phyloP scores from a whole-genome alignment of 371 early-diverging fungal genomes.

The Coemansia sp. region DNA sequence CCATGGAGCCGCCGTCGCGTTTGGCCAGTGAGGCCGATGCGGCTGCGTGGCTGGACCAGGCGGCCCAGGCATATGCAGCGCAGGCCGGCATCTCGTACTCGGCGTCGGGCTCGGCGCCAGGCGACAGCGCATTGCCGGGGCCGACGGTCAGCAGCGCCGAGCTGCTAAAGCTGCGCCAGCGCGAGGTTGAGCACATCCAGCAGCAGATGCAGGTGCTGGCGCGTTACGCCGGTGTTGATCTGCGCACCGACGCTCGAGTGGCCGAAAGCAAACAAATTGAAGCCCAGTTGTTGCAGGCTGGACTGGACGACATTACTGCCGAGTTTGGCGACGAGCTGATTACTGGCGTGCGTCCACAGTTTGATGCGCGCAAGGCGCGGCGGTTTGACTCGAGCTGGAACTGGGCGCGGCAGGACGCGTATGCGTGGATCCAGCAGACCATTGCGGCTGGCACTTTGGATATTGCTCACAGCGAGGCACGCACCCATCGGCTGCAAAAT shows the following conservation, averaged over 20 bases:
- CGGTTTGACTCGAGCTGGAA: slow-evolving; percentile 95
- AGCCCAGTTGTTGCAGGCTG: background rate
- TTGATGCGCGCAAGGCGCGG: slow-evolving; percentile 82
- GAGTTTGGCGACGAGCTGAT: slow-evolving; percentile 89
- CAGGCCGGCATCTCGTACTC: slow-evolving; percentile 71
- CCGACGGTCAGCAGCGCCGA: slow-evolving; percentile 83
- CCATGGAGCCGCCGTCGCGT: slow-evolving; percentile 85
- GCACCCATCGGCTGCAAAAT: slow-evolving; percentile 54
- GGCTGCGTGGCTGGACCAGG: slow-evolving; percentile 77
- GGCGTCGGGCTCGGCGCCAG: slow-evolving; percentile 59
- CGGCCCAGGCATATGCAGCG: slow-evolving; percentile 74
- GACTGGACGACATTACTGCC: slow-evolving; percentile 72
- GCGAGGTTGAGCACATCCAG: slow-evolving; percentile 73
- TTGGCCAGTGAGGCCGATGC: slow-evolving; percentile 77
- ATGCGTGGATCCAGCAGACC: slow-evolving; percentile 24
- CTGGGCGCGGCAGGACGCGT: slow-evolving; percentile 93
- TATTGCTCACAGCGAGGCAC: slow-evolving; percentile 68
- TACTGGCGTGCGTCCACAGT: slow-evolving; percentile 82
- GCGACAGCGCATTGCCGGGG: slow-evolving; percentile 64
- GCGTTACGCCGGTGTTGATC: slow-evolving; percentile 79
- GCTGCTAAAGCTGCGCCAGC: slow-evolving; percentile 75
- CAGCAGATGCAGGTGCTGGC: slow-evolving; percentile 85
- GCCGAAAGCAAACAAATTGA: slow-evolving; percentile 31
- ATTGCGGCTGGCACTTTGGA: slow-evolving; percentile 19
- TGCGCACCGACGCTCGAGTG: slow-evolving; percentile 69